Base-by-base conservation (phyloP, 352 stramenopile species). In the Lagenidium giganteum region DNA sequence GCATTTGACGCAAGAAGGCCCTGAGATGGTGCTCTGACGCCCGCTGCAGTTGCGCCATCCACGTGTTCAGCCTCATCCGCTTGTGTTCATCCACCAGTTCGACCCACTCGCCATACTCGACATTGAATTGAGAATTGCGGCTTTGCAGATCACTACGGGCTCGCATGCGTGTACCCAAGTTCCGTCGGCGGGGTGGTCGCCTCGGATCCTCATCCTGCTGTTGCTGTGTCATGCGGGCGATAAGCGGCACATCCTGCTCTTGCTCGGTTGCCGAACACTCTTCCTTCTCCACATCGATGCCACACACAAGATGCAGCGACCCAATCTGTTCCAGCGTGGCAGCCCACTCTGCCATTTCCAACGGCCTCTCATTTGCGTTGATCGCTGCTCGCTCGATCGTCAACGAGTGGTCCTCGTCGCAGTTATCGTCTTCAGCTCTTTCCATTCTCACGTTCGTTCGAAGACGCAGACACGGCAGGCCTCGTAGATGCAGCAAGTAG, bases 1-100 rank as follows among this genome's bases (percentile, higher is more conserved):
- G 44, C 47, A 87, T 56, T 54, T 93, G 75, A 8, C 64, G 56
- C 23, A 81, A 42, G 37, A 87, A 77, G 5, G 70, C 82, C 2
- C 64, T 67, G 30, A 88, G 49, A 14, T 55, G 61, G 18, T 28
- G 39, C 37, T 73, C 67, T 9, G 49, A 65, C 14, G 82, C 49
- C 2, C 47, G 43, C 5, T 52, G 29, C 20, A 61, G 56, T 7
- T 48, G 53, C 0, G 45, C 25, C 18, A 85, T 54, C 73, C 77
- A 89, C n/a, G 42, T 41, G 5, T 34, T 20, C 14, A 71, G 30
- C 4, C 45, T 47, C 6, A 65, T 38, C 22, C 53, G 57, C 30
- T 57, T 40, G 9, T n/a, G 26, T 13, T 51, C 42, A 4, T 36
- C 61, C 14, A 49, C 54, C 16, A 75, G 49, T 26, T 64, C 75